Conservation (phyloP, 345 rosid genomes). For the Cardamine resedifolia region DNA sequence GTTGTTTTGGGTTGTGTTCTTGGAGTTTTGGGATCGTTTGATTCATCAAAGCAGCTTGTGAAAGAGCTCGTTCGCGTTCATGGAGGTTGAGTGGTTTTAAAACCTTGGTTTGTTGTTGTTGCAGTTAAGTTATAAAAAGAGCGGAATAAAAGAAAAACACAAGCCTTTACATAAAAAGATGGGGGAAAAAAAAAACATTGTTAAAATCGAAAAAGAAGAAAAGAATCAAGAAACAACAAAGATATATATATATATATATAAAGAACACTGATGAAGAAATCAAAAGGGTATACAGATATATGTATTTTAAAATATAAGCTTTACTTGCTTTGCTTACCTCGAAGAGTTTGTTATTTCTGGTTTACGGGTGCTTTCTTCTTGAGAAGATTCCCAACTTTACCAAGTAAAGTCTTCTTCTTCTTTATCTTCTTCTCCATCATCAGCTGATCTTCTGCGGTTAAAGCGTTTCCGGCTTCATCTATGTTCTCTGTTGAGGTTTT, state of each 20-base stretch:
- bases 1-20: constrained; percentile 53
- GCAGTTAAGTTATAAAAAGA: neutral
- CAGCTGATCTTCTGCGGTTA: constrained; percentile 56
- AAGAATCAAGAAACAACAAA: constrained; percentile 38
- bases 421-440: constrained; percentile 45
- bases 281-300: constrained; percentile 28
- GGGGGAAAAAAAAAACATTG: constrained; percentile 19
- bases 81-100: neutral
- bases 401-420: constrained; percentile 90
- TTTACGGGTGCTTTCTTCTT: constrained; percentile 81
- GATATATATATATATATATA: constrained; percentile 4
- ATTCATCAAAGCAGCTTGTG: constrained; percentile 20
- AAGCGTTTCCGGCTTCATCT: constrained; percentile 50
- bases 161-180: constrained; percentile 29
- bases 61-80: constrained; percentile 10
- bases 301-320: constrained; percentile 1
- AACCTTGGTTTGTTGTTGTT: constrained; percentile 13
- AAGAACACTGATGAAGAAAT: constrained; percentile 31
- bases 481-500: constrained; percentile 56
- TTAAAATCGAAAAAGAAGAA: constrained; percentile 28
- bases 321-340: constrained; percentile 23
- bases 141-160: constrained; percentile 5
- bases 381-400: constrained; percentile 88
- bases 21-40: constrained; percentile 53
- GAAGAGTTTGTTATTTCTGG: constrained; percentile 48